Percentiles rank a stretch among this genome's conserved stretches.
These are phyloP conservation scores for Phytomonas francai DNA, from an alignment of 208 protist genomes.

Conservation along the genomic window DNA sequence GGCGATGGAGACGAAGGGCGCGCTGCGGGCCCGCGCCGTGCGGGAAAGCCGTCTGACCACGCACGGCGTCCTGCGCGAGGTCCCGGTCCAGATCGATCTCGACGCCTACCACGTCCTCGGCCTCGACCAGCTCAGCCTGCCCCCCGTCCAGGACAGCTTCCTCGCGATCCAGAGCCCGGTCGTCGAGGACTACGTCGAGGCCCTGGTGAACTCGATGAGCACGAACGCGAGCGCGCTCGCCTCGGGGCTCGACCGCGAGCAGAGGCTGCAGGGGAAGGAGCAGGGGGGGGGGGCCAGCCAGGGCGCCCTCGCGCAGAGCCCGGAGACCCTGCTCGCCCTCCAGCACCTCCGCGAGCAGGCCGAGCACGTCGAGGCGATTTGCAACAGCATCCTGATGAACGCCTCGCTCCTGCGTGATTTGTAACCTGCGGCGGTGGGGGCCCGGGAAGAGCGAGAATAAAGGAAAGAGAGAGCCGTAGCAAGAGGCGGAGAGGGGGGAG, in stretches of 20 bases:
- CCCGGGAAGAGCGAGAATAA: no score
- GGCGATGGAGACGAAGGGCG: slow-evolving; percentile 13
- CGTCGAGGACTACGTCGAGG: slow-evolving; percentile 43
- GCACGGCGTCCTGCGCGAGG: slow-evolving; percentile 49
- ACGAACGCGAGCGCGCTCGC: slow-evolving; percentile 28
- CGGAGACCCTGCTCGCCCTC: slow-evolving; percentile 43
- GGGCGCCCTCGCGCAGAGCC: slow-evolving; percentile 31
- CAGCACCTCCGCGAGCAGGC: slow-evolving; percentile 50
- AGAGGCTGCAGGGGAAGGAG: slow-evolving; percentile 21
- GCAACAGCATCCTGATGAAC: slow-evolving; percentile 37
- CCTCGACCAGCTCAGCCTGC: slow-evolving; percentile 19
- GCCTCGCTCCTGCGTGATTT: slow-evolving; percentile 20
- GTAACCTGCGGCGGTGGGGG: no score
- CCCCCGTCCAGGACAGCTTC: slow-evolving; percentile 25
- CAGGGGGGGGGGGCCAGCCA: slow-evolving; percentile 15
- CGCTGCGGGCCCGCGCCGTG: slow-evolving; percentile 21
- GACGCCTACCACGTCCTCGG: slow-evolving; percentile 55
- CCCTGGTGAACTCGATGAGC: slow-evolving; percentile 39
- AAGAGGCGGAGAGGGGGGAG: neutral
- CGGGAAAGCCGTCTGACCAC: slow-evolving; percentile 35
- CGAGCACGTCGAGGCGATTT: slow-evolving; percentile 56
- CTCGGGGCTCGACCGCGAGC: slow-evolving; percentile 30
- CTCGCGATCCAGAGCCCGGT: slow-evolving; percentile 26
- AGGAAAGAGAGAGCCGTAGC: no score
- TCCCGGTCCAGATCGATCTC: slow-evolving; percentile 51